phyloP scores from a whole-genome alignment of 148 eudicot species.

The Camellia granthamiana region DNA sequence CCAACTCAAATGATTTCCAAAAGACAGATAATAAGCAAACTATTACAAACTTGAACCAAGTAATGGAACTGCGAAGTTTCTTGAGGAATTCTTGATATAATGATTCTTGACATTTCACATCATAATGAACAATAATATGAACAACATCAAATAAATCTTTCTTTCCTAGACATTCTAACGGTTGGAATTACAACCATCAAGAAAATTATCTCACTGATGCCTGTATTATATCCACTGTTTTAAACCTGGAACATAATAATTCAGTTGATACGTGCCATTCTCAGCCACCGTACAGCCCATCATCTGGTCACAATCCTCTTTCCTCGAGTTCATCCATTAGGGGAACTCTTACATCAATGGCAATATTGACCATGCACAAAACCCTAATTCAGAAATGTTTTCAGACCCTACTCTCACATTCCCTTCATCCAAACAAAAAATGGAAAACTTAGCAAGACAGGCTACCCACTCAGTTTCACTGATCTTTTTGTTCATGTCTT shows the following conservation, averaged over 20 bases:
- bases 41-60: not conserved
- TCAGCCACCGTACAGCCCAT: not conserved
- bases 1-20: conserved; percentile 16
- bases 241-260: not conserved
- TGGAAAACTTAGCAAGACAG: conserved; percentile 16
- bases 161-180: not conserved
- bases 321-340: not conserved
- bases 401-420: not conserved
- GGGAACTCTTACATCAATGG: not conserved
- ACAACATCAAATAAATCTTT: conserved; percentile 1
- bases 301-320: not conserved
- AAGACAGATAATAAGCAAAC: conserved; percentile 9
- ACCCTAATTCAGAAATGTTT: not conserved
- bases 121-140: not conserved
- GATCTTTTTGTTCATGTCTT: not conserved
- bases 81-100: not conserved
- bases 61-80: not conserved
- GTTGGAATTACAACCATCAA: not conserved
- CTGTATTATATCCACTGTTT: not conserved
- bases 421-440: not conserved
- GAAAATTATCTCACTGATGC: not conserved
- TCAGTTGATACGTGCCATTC: not conserved
- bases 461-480: not conserved
- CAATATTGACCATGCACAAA: not conserved
- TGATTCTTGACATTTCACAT: conserved; percentile 12